Conservation (phyloP, 352 stramenopile genomes). For the Phytopythium kandeliae region DNA sequence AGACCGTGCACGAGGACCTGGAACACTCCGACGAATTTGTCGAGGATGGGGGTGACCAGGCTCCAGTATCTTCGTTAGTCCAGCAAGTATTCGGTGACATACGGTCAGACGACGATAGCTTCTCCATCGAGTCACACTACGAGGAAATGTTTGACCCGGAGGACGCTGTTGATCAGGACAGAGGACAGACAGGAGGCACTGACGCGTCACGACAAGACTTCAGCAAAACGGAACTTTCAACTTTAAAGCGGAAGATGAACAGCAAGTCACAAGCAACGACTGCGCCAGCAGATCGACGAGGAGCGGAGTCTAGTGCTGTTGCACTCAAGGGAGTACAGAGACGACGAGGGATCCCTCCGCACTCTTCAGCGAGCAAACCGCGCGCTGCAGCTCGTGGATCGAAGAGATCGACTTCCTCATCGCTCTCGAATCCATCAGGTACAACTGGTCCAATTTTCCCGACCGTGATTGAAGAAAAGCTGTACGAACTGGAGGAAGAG, state of each 20-base stretch:
- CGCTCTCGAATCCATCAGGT: neutral
- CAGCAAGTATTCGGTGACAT: slow-evolving; percentile 44
- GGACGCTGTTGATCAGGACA: neutral
- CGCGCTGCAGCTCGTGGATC: neutral
- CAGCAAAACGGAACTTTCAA: slow-evolving; percentile 7
- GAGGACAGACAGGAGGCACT: neutral
- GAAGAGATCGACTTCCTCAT: neutral
- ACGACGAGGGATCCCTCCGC: neutral
- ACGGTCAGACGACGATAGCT: slow-evolving; percentile 6
- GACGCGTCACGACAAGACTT: neutral
- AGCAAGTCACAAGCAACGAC: slow-evolving; percentile 11
- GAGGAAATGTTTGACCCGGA: slow-evolving; percentile 4
- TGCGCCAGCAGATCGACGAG: slow-evolving; percentile 3
- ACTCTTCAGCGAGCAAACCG: neutral
- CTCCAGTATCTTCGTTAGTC: slow-evolving; percentile 46
- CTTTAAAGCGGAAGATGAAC: slow-evolving; percentile 19
- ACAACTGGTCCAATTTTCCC: slow-evolving; percentile 27
- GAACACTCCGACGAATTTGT: slow-evolving; percentile 2
- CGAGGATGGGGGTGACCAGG: slow-evolving; percentile 9
- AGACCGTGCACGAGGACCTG: slow-evolving; percentile 2
- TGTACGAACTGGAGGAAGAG: slow-evolving; percentile 75
- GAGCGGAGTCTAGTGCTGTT: neutral
- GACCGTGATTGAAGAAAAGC: slow-evolving; percentile 73
- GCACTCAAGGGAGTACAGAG: slow-evolving; percentile 1
- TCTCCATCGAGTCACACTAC: neutral